Evolutionary conservation across 495 filamentous ascomycete species (phyloP).

Genomic region (Ramalina intermedia): DNA sequence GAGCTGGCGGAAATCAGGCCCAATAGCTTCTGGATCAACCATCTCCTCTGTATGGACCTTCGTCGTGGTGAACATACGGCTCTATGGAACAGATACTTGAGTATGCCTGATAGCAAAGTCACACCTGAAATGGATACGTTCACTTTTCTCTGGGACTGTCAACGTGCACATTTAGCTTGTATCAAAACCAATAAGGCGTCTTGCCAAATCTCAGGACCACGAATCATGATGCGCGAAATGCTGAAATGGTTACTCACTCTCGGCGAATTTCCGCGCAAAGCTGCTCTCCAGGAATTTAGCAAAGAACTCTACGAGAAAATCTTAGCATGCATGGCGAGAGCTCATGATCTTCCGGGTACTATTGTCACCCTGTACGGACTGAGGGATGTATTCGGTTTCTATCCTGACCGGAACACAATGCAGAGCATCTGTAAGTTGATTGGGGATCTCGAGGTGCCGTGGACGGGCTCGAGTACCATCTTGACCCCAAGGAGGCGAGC

Average conservation of each 20-base stretch:
- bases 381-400: slow-evolving; percentile 37
- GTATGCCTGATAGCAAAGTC: slow-evolving; percentile 28
- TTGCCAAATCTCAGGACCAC: slow-evolving; percentile 28
- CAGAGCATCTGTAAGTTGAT: slow-evolving; percentile 38
- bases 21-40: slow-evolving; percentile 62
- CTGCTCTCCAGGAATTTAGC: slow-evolving; percentile 26
- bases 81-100: slow-evolving; percentile 42
- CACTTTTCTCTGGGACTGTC: slow-evolving; percentile 49
- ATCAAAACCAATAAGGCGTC: slow-evolving; percentile 21
- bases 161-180: slow-evolving; percentile 36
- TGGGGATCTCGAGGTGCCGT: slow-evolving; percentile 20
- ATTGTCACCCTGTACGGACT: slow-evolving; percentile 46
- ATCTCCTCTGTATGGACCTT: slow-evolving; percentile 47
- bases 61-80: slow-evolving; percentile 34
- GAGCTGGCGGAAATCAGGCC: slow-evolving; percentile 43
- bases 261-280: slow-evolving; percentile 14
- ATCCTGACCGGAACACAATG: slow-evolving; percentile 34
- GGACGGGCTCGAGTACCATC: slow-evolving; percentile 1
- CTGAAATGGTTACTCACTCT: slow-evolving; percentile 33
- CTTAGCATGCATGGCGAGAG: slow-evolving; percentile 38
- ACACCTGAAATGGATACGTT: slow-evolving; percentile 56
- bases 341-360: slow-evolving; percentile 41
- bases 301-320: slow-evolving; percentile 42
- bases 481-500: slow-evolving; percentile 5
- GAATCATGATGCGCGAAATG: slow-evolving; percentile 49